Conservation (phyloP, 495 filamentous ascomycete species). For the Schizothecium vesticola region DNA sequence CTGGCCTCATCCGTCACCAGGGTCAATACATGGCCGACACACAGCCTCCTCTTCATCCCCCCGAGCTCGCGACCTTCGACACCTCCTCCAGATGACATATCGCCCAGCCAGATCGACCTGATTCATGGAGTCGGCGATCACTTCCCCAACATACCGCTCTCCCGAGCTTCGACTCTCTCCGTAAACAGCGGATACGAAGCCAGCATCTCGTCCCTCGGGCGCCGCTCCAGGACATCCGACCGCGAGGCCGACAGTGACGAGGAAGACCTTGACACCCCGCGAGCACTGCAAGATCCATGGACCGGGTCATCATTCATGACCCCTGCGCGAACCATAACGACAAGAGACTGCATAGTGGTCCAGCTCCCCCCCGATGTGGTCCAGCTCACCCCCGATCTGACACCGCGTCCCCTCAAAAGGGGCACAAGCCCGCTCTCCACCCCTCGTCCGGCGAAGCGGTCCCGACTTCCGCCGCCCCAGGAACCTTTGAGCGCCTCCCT, state of each 20-base stretch:
- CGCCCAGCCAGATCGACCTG: slow-evolving; percentile 4
- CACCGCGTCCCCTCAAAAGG: slow-evolving; percentile 13
- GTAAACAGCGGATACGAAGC: slow-evolving; percentile 11
- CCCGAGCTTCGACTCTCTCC: slow-evolving; percentile 12
- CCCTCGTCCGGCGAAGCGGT: slow-evolving; percentile 11
- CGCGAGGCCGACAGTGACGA: background rate
- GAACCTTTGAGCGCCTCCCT: background rate
- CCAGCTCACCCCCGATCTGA: slow-evolving; percentile 14
- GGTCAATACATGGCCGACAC: background rate
- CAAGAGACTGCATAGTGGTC: slow-evolving; percentile 3
- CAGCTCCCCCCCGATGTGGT: no score
- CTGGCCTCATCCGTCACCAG: background rate
- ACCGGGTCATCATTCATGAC: background rate
- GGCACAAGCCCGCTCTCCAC: slow-evolving; percentile 9
- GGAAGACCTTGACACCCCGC: background rate
- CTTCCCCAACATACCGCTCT: slow-evolving; percentile 9
- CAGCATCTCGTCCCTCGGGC: background rate
- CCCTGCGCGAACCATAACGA: background rate
- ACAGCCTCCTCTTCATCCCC: background rate
- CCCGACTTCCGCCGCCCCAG: background rate
- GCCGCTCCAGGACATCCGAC: background rate
- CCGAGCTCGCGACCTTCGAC: slow-evolving; percentile 7
- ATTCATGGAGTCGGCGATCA: slow-evolving; percentile 17
- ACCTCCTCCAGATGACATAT: slow-evolving; percentile 14
- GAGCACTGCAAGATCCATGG: background rate